Base-by-base conservation (phyloP, 345 rosid genomes). In the Dimocarpus longan region DNA sequence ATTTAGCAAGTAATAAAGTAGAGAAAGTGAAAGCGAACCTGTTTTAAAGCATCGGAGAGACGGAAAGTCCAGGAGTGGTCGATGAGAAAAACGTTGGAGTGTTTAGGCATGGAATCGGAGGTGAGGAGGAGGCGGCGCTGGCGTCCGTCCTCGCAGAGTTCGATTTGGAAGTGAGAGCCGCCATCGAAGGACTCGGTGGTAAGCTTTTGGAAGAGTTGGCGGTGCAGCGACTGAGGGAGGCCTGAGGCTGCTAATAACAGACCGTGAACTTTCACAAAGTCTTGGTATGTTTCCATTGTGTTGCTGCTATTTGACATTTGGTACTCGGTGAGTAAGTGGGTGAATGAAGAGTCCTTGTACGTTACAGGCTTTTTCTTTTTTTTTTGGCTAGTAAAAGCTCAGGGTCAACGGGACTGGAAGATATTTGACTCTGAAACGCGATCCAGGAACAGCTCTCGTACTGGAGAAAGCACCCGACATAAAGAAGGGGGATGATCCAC, bases 1-100 rank as follows among this genome's bases (percentile, higher is more conserved):
- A 11, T 32, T 11, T 0, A 28, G n/a, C 39, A 16, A 65, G 59
- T 65, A 65, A 10, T 1, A 65, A 63, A 24, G 10, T 12, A 24
- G 32, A 50, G 40, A 19, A 24, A 75, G 12, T 10, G 18, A 28
- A 3, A 6, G 50, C 10, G 12, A 21, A 91, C 98, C 92, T 90
- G 98, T 57, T 87, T 90, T 71, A 78, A 86, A 48, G 98, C 98
- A 79, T 92, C 98, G 24, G 92, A 76, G 77, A 91, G 96, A 18
- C 97, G 96, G 76, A 95, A 95, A 32, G 98, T 91, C 99, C 99
- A 95, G 73, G 98, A 98, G 70, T 95, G 97, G 82, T 95, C 97
- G 63, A 95, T 56, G 50, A 95, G 97, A 79, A 95, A 95, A 70
- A 92, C 93, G 66, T 91, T 79, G 82, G 96, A 93, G 10, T 88